Conservation (phyloP, 2,329 filamentous ascomycete genomes). For the Rugonectria rugulosa region DNA sequence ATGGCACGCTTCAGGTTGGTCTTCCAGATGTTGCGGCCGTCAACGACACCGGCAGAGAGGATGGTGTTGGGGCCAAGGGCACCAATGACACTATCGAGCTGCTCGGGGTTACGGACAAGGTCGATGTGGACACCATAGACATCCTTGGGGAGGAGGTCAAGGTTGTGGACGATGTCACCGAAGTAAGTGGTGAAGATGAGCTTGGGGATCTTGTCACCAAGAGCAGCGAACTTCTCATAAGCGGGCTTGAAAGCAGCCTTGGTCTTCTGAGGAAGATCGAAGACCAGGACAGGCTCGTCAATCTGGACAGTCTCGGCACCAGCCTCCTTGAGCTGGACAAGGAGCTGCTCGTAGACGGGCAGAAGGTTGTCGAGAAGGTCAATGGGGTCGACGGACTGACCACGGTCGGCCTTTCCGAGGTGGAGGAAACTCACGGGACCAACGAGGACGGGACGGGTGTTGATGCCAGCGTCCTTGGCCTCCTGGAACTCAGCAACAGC, state of each 20-base stretch:
- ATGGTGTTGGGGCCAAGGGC: conserved; percentile 88
- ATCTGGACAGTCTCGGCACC: conserved; percentile 98
- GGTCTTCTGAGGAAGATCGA: conserved; percentile 86
- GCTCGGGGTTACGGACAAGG: conserved; percentile 97
- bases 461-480: conserved; percentile 96
- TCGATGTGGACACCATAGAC: conserved; percentile 91
- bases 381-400: conserved; percentile 91
- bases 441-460: conserved; percentile 91
- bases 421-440: conserved; percentile 97
- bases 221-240: conserved; percentile 84
- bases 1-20: conserved; percentile 98
- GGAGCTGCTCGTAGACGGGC: conserved; percentile 92
- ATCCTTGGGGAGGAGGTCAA: conserved; percentile 82
- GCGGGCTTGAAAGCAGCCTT: conserved; percentile 98
- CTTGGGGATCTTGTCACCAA: conserved; percentile 84
- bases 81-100: conserved; percentile 84
- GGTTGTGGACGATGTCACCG: conserved; percentile 99
- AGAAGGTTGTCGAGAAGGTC: conserved; percentile 91
- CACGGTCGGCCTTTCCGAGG: conserved; percentile 98
- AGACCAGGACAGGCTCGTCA: conserved; percentile 96
- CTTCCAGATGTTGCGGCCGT: conserved; percentile 99
- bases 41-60: conserved; percentile 94
- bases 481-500: conserved; percentile 93
- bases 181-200: conserved; percentile 97
- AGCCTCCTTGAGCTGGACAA: conserved; percentile 91